Conservation (phyloP, 345 rosid species). For the Linum lewisii region DNA sequence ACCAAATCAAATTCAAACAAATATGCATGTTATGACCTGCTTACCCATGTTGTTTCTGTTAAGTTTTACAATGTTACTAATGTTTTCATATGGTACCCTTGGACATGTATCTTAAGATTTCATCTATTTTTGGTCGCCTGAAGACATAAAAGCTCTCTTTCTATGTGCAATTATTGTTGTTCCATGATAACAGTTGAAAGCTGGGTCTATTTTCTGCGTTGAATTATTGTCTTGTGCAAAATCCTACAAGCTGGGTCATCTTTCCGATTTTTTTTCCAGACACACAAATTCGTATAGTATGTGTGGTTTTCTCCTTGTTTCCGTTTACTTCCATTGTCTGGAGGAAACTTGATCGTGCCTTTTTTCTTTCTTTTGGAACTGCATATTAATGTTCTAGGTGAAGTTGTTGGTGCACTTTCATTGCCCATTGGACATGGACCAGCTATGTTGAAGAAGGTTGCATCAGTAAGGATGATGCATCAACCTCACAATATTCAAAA, state of each 20-base stretch:
- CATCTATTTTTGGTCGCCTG: neutral
- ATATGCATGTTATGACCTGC: neutral
- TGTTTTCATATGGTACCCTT: too few species aligned
- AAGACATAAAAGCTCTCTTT: neutral
- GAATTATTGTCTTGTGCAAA: too few species aligned
- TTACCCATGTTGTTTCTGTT: neutral
- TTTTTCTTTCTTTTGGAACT: too few species aligned
- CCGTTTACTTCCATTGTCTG: neutral
- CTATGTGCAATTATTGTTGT: too few species aligned
- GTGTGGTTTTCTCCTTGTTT: too few species aligned
- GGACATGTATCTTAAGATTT: neutral
- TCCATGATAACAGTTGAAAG: too few species aligned
- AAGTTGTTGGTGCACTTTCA: slow-evolving; percentile 85
- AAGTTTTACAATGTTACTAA: neutral
- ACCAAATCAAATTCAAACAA: neutral
- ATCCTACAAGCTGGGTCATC: too few species aligned
- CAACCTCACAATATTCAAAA: slow-evolving; percentile 46
- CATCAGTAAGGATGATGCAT: slow-evolving; percentile 66
- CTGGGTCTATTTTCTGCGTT: too few species aligned
- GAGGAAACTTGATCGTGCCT: neutral
- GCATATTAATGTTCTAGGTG: slow-evolving; percentile 52
- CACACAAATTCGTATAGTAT: too few species aligned
- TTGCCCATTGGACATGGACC: slow-evolving; percentile 70
- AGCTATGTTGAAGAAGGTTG: slow-evolving; percentile 51
- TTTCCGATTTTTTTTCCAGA: too few species aligned